phyloP scores from a whole-genome alignment of 1,284 basidiomycete genomes.

The Papiliotrema terrestris region DNA sequence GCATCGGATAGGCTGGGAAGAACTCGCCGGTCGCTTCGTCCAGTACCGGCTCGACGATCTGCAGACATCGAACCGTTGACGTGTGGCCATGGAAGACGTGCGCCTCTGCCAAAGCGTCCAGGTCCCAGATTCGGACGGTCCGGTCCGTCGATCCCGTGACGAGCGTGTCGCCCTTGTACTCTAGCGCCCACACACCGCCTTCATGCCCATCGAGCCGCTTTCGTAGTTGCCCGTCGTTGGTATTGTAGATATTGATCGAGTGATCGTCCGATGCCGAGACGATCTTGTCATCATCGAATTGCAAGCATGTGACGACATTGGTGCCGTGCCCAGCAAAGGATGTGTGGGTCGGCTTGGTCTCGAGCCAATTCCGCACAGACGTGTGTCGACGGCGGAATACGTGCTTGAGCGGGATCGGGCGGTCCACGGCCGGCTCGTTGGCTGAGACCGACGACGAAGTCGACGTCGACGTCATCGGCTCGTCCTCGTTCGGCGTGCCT shows the following conservation, averaged over 20 bases:
- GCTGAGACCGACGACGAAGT: slow-evolving; percentile 1
- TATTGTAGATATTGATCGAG: slow-evolving; percentile 86
- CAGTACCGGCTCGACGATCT: slow-evolving; percentile 51
- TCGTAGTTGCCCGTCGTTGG: slow-evolving; percentile 68
- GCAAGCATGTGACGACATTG: slow-evolving; percentile 86
- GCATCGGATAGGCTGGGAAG: slow-evolving; percentile 60
- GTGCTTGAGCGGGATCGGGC: slow-evolving; percentile 40
- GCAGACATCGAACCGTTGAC: slow-evolving; percentile 66
- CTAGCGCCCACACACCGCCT: slow-evolving; percentile 90
- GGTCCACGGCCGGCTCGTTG: slow-evolving; percentile 8
- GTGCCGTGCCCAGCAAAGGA: slow-evolving; percentile 82
- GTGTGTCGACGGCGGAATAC: slow-evolving; percentile 51
- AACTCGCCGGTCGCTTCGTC: slow-evolving; percentile 48
- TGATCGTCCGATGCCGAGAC: slow-evolving; percentile 73
- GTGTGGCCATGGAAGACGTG: slow-evolving; percentile 92
- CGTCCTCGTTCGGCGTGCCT: slow-evolving; percentile 33
- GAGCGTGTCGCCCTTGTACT: slow-evolving; percentile 68
- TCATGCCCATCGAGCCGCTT: slow-evolving; percentile 81
- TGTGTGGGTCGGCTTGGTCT: slow-evolving; percentile 55
- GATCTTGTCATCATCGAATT: slow-evolving; percentile 88
- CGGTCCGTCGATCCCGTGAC: slow-evolving; percentile 93
- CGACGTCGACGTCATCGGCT: slow-evolving; percentile 17
- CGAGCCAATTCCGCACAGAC: slow-evolving; percentile 57
- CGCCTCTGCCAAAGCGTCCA: slow-evolving; percentile 70
- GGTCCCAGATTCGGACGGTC: slow-evolving; percentile 89